Base-by-base conservation (phyloP, 2,329 filamentous ascomycete genomes). In the Aspergillus proliferans region DNA sequence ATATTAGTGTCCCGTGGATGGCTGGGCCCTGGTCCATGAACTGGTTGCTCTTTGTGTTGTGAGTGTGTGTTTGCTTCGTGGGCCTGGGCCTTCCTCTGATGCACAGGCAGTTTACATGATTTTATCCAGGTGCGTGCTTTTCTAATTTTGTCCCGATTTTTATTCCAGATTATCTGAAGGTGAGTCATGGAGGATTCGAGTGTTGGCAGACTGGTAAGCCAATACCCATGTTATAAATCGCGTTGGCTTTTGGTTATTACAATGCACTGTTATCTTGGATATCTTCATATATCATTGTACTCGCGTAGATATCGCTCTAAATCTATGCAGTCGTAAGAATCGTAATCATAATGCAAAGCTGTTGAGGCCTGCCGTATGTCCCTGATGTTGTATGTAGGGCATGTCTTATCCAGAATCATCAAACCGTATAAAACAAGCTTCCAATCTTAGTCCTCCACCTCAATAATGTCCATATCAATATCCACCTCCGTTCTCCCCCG, bases 401-500 rank as follows among this genome's bases (percentile, higher is more conserved):
- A 30, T 12, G 26, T 30, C 26, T 12, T 30, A 30, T 30, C 26
- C 26, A 30, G 26, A 30, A 30, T 1, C 9, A 12, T 12, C 10
- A 30, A 30, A 30, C 10, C 26, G 26, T 12, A 30, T 28, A 30
- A 30, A 30, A 12, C 3, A 30, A 12, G 26, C 4, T 12, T 12
- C 26, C 26, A 12, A 30, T 12, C 9, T 4, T 30, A 30, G 26
- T 30, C 26, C 9, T 15, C 28, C 19, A 30, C 22, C 10, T 36
- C 14, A 12, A 3, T 14, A 26, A 28, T 30, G 1, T 36, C 24
- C 14, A 33, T 28, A 30, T 39, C 36, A 24, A 47, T 46, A 24
- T 21, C 41, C 34, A 34, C 47, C 4, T 4, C 26, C 10, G 26
- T 12, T 36, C 45, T 50, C 8, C 41, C 51, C 12, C 54, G 52